phyloP scores from a whole-genome alignment of 2,329 filamentous ascomycete species.

The Thielaviopsis euricoi region DNA sequence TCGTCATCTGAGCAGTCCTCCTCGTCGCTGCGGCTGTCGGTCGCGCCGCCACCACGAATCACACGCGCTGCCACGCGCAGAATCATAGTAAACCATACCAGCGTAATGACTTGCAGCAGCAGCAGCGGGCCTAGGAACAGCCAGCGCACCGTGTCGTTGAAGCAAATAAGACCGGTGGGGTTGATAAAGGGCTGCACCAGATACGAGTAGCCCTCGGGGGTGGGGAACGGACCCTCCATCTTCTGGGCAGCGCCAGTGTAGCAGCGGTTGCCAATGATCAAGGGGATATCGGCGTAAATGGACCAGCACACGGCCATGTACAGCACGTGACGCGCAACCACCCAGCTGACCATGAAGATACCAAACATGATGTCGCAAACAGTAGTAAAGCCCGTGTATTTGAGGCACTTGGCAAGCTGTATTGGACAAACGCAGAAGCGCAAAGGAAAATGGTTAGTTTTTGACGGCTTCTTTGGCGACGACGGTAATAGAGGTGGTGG shows the following conservation, averaged over 20 bases:
- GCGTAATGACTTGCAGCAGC: conserved; percentile 60
- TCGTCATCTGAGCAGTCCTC: conserved; percentile 57
- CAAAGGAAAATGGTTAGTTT: conserved; percentile 9
- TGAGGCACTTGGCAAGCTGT: conserved; percentile 79
- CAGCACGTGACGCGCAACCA: conserved; percentile 64
- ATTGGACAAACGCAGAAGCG: not conserved
- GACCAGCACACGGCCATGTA: conserved; percentile 74
- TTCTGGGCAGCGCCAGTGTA: conserved; percentile 44
- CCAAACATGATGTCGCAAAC: conserved; percentile 73
- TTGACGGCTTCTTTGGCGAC: not conserved
- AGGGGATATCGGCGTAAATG: conserved; percentile 49
- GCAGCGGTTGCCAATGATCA: conserved; percentile 50
- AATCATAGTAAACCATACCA: conserved; percentile 86
- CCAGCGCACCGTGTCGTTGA: conserved; percentile 56
- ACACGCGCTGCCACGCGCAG: conserved; percentile 68
- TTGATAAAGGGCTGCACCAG: conserved; percentile 59
- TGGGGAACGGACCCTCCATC: conserved; percentile 36
- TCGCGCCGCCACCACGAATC: conserved; percentile 56
- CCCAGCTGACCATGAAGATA: conserved; percentile 73
- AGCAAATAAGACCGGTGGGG: conserved; percentile 61
- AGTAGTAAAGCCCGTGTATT: conserved; percentile 64
- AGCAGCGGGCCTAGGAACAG: conserved; percentile 63
- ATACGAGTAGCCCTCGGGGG: conserved; percentile 38
- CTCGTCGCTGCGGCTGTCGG: conserved; percentile 77
- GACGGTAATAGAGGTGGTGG: not conserved